Evolutionary conservation across 2,329 filamentous ascomycete species (phyloP).

Genomic region (Talaromyces marneffei): DNA sequence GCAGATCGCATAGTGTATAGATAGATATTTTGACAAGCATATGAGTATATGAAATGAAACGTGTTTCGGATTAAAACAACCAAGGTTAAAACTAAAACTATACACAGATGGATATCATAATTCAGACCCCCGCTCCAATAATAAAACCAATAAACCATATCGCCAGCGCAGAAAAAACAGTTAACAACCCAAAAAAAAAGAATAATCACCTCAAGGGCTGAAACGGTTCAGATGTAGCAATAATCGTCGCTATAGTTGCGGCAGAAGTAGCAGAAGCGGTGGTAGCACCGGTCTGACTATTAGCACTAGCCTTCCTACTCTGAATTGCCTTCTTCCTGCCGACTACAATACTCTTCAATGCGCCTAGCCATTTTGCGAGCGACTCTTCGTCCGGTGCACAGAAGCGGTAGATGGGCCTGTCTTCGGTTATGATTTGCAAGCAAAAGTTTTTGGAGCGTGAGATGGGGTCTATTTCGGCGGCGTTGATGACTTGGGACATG

Average conservation of each 20-base stretch:
- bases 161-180: not conserved
- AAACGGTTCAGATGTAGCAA: conserved; percentile 7
- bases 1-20: not conserved
- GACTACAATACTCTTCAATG: conserved; percentile 67
- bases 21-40: not conserved
- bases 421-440: conserved; percentile 88
- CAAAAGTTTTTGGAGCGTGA: conserved; percentile 80
- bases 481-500: conserved; percentile 74
- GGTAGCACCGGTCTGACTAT: conserved; percentile 4
- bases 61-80: not conserved
- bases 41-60: not conserved
- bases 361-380: conserved; percentile 77
- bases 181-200: too few relatives aligned
- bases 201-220: conserved; percentile 12
- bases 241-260: not conserved
- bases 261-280: not conserved
- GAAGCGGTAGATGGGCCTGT: conserved; percentile 68
- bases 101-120: conserved; percentile 6
- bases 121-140: not conserved
- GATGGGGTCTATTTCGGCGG: conserved; percentile 84
- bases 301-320: conserved; percentile 16
- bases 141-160: not conserved
- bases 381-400: conserved; percentile 74
- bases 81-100: not conserved
- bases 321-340: conserved; percentile 30